Percentiles rank a stretch among this genome's conserved stretches.
phyloP scores from a whole-genome alignment of 768 basidiomycete genomes.

The Rhizopogon vulgaris region DNA sequence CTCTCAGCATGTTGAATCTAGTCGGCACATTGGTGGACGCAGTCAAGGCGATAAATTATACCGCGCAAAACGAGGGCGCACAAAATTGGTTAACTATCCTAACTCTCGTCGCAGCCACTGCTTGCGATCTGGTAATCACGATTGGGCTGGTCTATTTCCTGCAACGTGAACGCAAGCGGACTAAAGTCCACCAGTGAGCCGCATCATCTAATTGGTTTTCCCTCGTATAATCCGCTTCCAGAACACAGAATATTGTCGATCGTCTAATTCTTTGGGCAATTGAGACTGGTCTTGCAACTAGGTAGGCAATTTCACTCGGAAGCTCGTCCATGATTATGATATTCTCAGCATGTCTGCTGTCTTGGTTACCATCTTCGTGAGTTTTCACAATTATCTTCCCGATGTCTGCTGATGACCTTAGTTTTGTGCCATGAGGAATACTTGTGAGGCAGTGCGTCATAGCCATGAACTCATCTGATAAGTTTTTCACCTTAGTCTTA shows the following conservation, averaged over 20 bases:
- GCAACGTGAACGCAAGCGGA: neutral
- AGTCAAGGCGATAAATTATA: neutral
- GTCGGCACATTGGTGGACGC: constrained; percentile 3
- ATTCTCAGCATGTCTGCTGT: constrained; percentile 1
- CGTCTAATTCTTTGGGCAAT: neutral
- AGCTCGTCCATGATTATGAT: neutral
- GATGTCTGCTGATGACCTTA: neutral
- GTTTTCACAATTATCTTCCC: neutral
- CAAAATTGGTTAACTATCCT: constrained; percentile 4
- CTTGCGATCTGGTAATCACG: constrained; percentile 3
- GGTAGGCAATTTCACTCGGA: neutral
- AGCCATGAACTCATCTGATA: neutral
- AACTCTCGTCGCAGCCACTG: constrained; percentile 1
- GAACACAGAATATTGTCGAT: neutral
- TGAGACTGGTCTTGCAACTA: neutral
- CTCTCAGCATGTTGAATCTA: constrained; percentile 1
- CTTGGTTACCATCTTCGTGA: constrained; percentile 1
- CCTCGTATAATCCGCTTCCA: neutral
- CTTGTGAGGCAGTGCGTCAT: neutral
- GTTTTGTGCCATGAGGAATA: neutral
- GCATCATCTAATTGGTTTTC: neutral
- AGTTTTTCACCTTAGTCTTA: neutral
- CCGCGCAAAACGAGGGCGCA: neutral
- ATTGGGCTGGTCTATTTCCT: constrained; percentile 3
- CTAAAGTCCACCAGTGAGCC: neutral